Evolutionary conservation across 129 eudicot species (phyloP).

Genomic region (Flaveria trinervia): DNA sequence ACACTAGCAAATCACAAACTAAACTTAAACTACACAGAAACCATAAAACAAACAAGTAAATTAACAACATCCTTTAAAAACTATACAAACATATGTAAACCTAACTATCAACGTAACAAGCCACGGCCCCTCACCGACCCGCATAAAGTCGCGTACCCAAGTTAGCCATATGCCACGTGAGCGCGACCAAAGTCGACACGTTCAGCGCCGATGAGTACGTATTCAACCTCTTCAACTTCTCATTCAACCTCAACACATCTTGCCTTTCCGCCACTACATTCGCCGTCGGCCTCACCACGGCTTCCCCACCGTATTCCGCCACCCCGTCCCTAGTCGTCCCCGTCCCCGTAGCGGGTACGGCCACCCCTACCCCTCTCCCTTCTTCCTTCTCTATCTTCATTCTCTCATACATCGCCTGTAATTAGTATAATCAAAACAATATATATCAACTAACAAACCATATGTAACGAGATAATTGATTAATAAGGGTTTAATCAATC

Average conservation of each 20-base stretch:
- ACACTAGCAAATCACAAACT: background rate
- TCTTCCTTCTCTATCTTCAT: constrained; percentile 81
- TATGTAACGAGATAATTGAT: background rate
- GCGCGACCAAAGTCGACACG: constrained; percentile 50
- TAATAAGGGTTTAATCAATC: background rate
- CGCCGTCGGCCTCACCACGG: constrained; percentile 6
- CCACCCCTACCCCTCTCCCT: constrained; percentile 46
- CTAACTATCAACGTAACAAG: background rate
- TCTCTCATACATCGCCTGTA: constrained; percentile 64
- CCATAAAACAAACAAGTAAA: background rate
- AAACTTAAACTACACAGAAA: background rate
- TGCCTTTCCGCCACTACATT: constrained; percentile 18
- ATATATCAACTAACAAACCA: background rate
- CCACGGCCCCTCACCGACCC: background rate
- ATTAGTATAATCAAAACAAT: too few species aligned
- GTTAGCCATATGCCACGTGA: constrained; percentile 72
- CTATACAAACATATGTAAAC: constrained; percentile 19
- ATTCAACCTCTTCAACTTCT: constrained; percentile 56
- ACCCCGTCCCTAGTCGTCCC: constrained; percentile 18
- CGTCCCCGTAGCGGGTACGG: background rate
- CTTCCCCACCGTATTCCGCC: constrained; percentile 16
- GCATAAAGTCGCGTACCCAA: constrained; percentile 48
- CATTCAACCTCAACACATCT: constrained; percentile 34
- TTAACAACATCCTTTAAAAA: background rate
- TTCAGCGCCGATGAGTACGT: constrained; percentile 59